These are phyloP conservation scores for Endotrypanum monterogeii DNA, from an alignment of 208 protist species.

Conservation along the genomic window DNA sequence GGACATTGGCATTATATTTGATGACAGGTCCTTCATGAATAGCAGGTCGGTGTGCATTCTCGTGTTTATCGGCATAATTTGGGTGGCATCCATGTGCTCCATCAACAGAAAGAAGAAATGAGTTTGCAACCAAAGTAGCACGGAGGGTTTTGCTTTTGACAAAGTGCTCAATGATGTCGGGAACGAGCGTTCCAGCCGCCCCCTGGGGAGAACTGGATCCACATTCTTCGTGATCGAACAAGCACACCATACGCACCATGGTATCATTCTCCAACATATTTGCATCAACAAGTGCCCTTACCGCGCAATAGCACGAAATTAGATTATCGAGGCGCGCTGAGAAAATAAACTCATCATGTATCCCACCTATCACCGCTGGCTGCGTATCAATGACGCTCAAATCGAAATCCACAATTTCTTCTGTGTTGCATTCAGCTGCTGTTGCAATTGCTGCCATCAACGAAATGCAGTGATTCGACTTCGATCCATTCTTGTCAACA, in stretches of 20 bases:
- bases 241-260: constrained; percentile 83
- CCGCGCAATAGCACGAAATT: constrained; percentile 92
- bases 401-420: constrained; percentile 96
- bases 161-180: constrained; percentile 82
- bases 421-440: constrained; percentile 48
- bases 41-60: constrained; percentile 88
- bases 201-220: constrained; percentile 80
- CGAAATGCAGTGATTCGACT: constrained; percentile 55
- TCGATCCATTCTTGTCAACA: constrained; percentile 12
- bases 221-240: constrained; percentile 93
- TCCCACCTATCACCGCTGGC: constrained; percentile 87
- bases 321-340: constrained; percentile 96
- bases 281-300: constrained; percentile 77
- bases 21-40: constrained; percentile 95
- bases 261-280: constrained; percentile 60
- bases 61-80: constrained; percentile 96
- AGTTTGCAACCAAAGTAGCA: constrained; percentile 80
- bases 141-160: constrained; percentile 39
- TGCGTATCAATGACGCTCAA: constrained; percentile 95
- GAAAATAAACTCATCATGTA: constrained; percentile 96
- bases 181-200: constrained; percentile 72
- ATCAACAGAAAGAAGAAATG: constrained; percentile 95
- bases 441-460: constrained; percentile 81
- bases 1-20: constrained; percentile 96
- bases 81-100: constrained; percentile 97